Conservation (phyloP, 768 basidiomycete genomes). For the Kwoniella sp. region DNA sequence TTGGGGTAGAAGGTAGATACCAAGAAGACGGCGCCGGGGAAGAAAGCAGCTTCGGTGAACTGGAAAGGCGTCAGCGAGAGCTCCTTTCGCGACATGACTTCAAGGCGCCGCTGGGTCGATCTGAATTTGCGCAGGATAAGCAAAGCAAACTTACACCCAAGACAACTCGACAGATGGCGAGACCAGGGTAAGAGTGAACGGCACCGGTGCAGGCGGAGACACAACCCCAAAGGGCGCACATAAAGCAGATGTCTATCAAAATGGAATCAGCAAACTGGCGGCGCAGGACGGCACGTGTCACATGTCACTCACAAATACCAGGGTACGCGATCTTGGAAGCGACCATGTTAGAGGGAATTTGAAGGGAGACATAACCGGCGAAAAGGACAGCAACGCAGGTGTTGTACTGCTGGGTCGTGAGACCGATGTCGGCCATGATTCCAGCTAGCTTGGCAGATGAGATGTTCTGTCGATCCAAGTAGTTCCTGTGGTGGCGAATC, state of each 20-base stretch:
- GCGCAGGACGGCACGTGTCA: not conserved
- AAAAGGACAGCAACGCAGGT: constrained; percentile 47
- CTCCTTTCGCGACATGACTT: not conserved
- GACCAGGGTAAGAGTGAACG: constrained; percentile 35
- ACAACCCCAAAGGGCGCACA: constrained; percentile 43
- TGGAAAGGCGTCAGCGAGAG: not conserved
- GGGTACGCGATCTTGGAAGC: constrained; percentile 44
- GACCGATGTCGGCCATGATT: constrained; percentile 34
- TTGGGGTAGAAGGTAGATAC: constrained; percentile 45
- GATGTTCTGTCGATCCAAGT: constrained; percentile 43
- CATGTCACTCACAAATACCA: constrained; percentile 33
- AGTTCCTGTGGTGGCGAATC: constrained; percentile 18
- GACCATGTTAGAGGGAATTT: constrained; percentile 52
- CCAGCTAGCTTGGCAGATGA: constrained; percentile 36
- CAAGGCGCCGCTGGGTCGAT: not conserved
- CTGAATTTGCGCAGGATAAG: not conserved
- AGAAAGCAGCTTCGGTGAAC: constrained; percentile 44
- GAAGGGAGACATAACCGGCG: constrained; percentile 50
- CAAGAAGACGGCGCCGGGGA: constrained; percentile 44
- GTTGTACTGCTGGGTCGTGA: constrained; percentile 35
- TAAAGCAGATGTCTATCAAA: constrained; percentile 37
- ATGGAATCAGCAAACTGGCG: not conserved
- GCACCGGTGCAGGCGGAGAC: constrained; percentile 48
- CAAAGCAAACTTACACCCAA: constrained; percentile 23
- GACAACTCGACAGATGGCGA: constrained; percentile 41